These are phyloP conservation scores for Fraxinus floribunda DNA, from an alignment of 305 asterid genomes.

Conservation along the genomic window DNA sequence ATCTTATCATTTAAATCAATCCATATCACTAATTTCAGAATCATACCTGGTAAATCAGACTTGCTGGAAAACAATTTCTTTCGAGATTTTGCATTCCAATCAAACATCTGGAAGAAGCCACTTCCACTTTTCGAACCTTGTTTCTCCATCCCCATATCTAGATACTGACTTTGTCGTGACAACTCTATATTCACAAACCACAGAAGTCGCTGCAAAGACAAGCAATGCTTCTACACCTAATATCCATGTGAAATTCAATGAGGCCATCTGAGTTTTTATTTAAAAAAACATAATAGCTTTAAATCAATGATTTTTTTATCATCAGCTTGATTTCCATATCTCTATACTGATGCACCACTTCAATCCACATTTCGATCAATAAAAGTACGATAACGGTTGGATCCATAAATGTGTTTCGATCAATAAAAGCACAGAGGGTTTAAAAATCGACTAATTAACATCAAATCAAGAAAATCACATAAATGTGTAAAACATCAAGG, in stretches of 20 bases:
- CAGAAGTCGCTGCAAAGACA: slow-evolving; percentile 4
- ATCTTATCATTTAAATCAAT: neutral
- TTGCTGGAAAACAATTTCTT: slow-evolving; percentile 81
- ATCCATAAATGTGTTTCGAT: neutral
- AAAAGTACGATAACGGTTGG: neutral
- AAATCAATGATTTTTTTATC: neutral
- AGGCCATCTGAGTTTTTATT: neutral
- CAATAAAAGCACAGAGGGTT: neutral
- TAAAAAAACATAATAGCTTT: neutral
- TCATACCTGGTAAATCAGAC: slow-evolving; percentile 55
- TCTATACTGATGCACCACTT: neutral
- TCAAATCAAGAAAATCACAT: slow-evolving; percentile 2
- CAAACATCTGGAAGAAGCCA: slow-evolving; percentile 78
- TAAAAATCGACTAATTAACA: neutral
- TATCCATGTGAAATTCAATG: slow-evolving; percentile 12
- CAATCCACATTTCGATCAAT: neutral
- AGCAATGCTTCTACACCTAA: neutral
- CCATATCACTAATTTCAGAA: neutral
- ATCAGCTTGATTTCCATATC: neutral
- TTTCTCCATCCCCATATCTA: slow-evolving; percentile 64
- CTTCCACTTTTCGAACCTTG: slow-evolving; percentile 64
- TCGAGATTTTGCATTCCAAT: slow-evolving; percentile 88
- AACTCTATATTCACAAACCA: slow-evolving; percentile 15
- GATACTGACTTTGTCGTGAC: slow-evolving; percentile 16
- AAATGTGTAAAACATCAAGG: neutral